Base-by-base conservation (phyloP, 371 early-diverging fungal species). In the Dichotomocladium elegans region DNA sequence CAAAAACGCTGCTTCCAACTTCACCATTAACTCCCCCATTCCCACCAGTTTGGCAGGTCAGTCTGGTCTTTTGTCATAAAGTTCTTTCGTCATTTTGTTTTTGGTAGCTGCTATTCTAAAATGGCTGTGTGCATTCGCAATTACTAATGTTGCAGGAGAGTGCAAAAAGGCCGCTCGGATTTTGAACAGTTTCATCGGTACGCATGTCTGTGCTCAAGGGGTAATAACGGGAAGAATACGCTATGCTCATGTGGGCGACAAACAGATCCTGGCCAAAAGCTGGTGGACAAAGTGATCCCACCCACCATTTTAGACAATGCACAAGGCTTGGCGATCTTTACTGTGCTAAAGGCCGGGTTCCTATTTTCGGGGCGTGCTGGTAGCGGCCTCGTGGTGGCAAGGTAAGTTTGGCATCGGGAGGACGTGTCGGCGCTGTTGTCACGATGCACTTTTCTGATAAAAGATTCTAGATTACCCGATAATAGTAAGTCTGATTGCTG, bases 311-410 rank as follows among this genome's bases (percentile, higher is more conserved):
- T 92, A 26, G 77, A 80, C 43, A 80, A 74, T 41, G 94, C 95
- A 37, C 90, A 90, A 59, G 97, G 96, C 4, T 78, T 96, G 27
- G 97, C 96, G 48, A 88, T 96, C 21, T 74, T 94, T 58, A 87
- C 91, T 0, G 94, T 96, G 11, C 56, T 95, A 52, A 96, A 95
- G 66, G 94, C 91, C 22, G 96, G 37, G 37, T 93, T 94, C 58
- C 65, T 93, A 22, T 95, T 91, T 81, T 89, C 93, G 2, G 96
- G 95, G 22, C 77, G 95, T 41, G 81, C 82, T 15, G 96, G 96
- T 17, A 81, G 93, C n/a, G 97, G 97, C 0, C 65, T 96, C 3
- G 94, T 94, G 8, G 85, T 95, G 9, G 93, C 95, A 29, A 74
- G 79, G 67, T 78, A 75, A 37, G 33, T 24, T 8, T 8, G 4